Evolutionary conservation across 108 stramenopile genomes (phyloP).

Genomic region (Parmales sp.): DNA sequence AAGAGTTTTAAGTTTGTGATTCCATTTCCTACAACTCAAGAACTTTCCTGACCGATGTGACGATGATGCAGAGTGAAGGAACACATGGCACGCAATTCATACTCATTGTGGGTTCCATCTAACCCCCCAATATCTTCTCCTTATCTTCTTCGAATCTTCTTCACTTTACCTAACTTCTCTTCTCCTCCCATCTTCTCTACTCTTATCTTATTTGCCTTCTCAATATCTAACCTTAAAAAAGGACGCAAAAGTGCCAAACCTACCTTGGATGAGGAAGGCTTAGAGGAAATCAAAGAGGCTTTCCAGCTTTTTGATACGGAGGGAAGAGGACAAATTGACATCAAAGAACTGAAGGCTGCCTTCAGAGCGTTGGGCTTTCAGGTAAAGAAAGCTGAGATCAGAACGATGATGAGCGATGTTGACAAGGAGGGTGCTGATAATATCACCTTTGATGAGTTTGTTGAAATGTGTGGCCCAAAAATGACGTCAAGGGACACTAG

Average conservation of each 20-base stretch:
- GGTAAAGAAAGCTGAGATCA: slow-evolving; percentile 28
- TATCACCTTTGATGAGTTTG: slow-evolving; percentile 36
- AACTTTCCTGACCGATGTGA: not conserved
- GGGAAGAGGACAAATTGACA: slow-evolving; percentile 29
- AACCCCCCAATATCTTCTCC: not conserved
- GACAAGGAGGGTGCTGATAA: slow-evolving; percentile 33
- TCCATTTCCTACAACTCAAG: not conserved
- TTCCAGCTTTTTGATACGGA: slow-evolving; percentile 28
- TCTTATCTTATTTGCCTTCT: not conserved
- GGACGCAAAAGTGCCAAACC: slow-evolving; percentile 4
- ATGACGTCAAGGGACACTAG: slow-evolving; percentile 22
- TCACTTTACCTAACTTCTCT: not conserved
- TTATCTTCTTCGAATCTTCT: not conserved
- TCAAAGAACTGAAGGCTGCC: slow-evolving; percentile 29
- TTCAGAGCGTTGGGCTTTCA: slow-evolving; percentile 28
- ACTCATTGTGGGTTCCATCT: not conserved
- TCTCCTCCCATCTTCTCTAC: not conserved
- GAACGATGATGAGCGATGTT: slow-evolving; percentile 16
- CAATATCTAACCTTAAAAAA: not conserved
- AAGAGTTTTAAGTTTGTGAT: not conserved
- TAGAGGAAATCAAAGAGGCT: slow-evolving; percentile 3
- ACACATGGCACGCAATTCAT: not conserved
- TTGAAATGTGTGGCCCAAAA: slow-evolving; percentile 27
- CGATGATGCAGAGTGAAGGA: not conserved
- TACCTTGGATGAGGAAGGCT: not conserved